Base-by-base conservation (phyloP, 1,139 yeast species). In the Protomyces pachydermus region DNA sequence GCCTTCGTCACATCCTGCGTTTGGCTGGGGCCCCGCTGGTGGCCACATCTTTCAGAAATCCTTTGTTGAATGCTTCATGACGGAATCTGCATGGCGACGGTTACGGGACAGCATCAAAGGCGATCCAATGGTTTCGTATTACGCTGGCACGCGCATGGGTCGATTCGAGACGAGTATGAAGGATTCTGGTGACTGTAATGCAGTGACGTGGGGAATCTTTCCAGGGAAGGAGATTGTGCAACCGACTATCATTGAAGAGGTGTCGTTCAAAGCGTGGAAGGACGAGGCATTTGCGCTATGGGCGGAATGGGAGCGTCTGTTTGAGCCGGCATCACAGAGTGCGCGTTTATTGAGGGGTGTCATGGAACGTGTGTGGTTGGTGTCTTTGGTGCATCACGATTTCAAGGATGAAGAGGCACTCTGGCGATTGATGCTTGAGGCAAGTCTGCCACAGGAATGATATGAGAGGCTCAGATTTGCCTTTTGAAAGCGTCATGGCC, bases 121-220 rank as follows among this genome's bases (percentile, higher is more conserved):
- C 2, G 81, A 78, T 67, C 76, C 91, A 61, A 78, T 81, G 38
- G 75, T 77, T n/a, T 84, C 91, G 9, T 91, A 85, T 74, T 91
- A 87, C 74, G 80, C 82, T 39, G 91, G 95, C 51, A 90, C 86
- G 72, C 81, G 51, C 16, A 65, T 65, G 25, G 86, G 86, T 0
- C 72, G 76, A n/a, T 83, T 89, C 68, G 77, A 79, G 38, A 82
- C 91, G 2, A 88, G 87, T 70, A 76, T 87, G 72, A 80, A 80
- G 0, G 71, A 75, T 1, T 77, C 76, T 16, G 75, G 78, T 16
- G 78, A 81, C 20, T 80, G 86, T 3, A 85, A 86, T 70, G 96
- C 95, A 28, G 95, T 93, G 9, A 93, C 98, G 0, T 93, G 97
- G 97, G 97, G 97, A 65, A 95, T 88, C 2, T 91, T 91, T 78